Percentiles rank a stretch among this genome's conserved stretches.
These are phyloP conservation scores for Botrytis medusae DNA, from an alignment of 2,329 filamentous ascomycete species.

Conservation along the genomic window DNA sequence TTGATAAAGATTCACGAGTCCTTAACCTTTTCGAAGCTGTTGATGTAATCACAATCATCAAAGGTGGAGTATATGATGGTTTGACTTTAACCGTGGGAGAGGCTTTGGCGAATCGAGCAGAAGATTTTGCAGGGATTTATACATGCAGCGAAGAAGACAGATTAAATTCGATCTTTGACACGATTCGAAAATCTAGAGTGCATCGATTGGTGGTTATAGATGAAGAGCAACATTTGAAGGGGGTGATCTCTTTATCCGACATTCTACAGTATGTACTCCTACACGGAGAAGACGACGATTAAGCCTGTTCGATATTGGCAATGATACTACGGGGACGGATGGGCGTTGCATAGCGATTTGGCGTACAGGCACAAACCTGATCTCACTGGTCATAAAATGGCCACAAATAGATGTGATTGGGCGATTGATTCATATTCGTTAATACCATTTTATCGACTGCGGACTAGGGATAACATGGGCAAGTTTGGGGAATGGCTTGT, in stretches of 20 bases:
- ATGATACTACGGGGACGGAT: slow-evolving; percentile 28
- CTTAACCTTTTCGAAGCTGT: slow-evolving; percentile 98
- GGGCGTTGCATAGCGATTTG: slow-evolving; percentile 42
- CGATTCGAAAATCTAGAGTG: slow-evolving; percentile 89
- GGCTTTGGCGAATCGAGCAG: slow-evolving; percentile 79
- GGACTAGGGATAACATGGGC: slow-evolving; percentile 18
- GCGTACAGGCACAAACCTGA: slow-evolving; percentile 32
- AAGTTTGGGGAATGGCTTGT: slow-evolving; percentile 19
- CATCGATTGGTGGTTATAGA: slow-evolving; percentile 93
- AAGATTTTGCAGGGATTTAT: slow-evolving; percentile 95
- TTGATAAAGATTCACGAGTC: slow-evolving; percentile 74
- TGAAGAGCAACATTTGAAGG: slow-evolving; percentile 80
- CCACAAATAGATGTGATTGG: slow-evolving; percentile 14
- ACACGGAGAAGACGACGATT: slow-evolving; percentile 45
- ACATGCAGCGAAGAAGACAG: slow-evolving; percentile 91
- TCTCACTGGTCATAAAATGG: slow-evolving; percentile 18
- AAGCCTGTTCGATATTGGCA: slow-evolving; percentile 27
- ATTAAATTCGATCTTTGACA: slow-evolving; percentile 94
- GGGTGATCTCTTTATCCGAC: slow-evolving; percentile 90
- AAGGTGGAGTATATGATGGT: slow-evolving; percentile 89
- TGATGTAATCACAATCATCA: slow-evolving; percentile 94
- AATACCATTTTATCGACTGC: slow-evolving; percentile 33
- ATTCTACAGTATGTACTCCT: slow-evolving; percentile 93
- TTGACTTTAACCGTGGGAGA: slow-evolving; percentile 84
- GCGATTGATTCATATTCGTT: slow-evolving; percentile 26